Conservation (phyloP, 148 eudicot species). For the Rhododendron vialii region DNA sequence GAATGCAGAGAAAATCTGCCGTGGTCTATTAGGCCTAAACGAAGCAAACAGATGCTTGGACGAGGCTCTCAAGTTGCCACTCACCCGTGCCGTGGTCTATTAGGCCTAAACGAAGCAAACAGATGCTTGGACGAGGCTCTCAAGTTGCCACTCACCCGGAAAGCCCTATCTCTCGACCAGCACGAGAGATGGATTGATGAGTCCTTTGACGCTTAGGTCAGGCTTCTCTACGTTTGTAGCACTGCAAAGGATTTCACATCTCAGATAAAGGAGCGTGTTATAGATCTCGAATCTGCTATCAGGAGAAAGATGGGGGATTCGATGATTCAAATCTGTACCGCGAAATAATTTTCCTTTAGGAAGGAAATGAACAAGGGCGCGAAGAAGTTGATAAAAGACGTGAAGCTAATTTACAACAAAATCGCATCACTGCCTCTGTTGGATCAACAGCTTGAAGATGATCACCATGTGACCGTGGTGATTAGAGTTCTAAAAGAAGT, state of each 20-base stretch:
- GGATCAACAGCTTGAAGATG: background rate
- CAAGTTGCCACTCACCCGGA: too few relatives aligned
- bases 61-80: too few relatives aligned
- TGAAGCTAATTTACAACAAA: constrained; percentile 31
- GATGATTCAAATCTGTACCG: background rate
- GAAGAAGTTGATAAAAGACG: constrained; percentile 22
- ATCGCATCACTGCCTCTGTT: background rate
- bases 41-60: too few relatives aligned
- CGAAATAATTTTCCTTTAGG: constrained; percentile 14
- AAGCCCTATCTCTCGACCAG: too few relatives aligned
- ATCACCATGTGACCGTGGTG: constrained; percentile 12
- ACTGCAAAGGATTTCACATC: constrained; percentile 4
- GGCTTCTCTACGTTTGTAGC: constrained; percentile 13
- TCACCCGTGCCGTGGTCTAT: too few relatives aligned
- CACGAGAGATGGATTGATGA: too few relatives aligned
- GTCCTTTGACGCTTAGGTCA: too few relatives aligned
- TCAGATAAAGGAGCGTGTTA: background rate
- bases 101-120: too few relatives aligned
- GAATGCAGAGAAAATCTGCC: too few relatives aligned
- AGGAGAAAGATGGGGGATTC: constrained; percentile 3
- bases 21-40: too few relatives aligned
- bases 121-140: too few relatives aligned
- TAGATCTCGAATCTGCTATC: constrained; percentile 8
- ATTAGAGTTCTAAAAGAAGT: constrained; percentile 26
- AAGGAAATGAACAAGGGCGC: constrained; percentile 29